Evolutionary conservation across 768 basidiomycete genomes (phyloP).

Genomic region (Terana coerulea): DNA sequence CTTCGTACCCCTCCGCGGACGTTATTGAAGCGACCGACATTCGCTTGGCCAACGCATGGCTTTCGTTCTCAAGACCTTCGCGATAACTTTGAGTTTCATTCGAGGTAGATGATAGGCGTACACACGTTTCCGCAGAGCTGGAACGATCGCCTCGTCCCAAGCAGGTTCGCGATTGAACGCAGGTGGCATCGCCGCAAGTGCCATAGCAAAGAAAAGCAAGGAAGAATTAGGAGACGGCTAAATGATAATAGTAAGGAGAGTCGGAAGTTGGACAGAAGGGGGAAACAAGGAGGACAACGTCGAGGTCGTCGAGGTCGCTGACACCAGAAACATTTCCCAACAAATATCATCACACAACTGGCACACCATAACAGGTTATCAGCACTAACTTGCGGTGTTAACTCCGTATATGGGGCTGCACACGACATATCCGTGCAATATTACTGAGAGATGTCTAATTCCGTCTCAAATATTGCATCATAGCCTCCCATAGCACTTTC

Average conservation of each 20-base stretch:
- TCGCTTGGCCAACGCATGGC: constrained; percentile 69
- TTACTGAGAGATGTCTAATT: no score
- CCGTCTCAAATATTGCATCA: no score
- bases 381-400: not conserved
- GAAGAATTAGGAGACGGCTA: constrained; percentile 8
- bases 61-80: constrained; percentile 77
- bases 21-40: constrained; percentile 71
- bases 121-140: constrained; percentile 72
- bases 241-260: constrained; percentile 10
- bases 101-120: constrained; percentile 11
- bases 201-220: constrained; percentile 28
- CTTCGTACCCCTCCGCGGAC: constrained; percentile 43
- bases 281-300: not conserved
- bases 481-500: not conserved
- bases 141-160: constrained; percentile 84
- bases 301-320: constrained; percentile 7
- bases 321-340: not conserved
- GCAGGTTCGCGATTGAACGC: constrained; percentile 40
- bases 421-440: no score
- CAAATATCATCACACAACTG: not conserved
- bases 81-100: constrained; percentile 7
- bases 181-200: constrained; percentile 37
- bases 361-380: no score
- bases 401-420: not conserved
- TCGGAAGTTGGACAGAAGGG: constrained; percentile 15